Base-by-base conservation (phyloP, 1,139 yeast genomes). In the Kluyveromyces marxianus region DNA sequence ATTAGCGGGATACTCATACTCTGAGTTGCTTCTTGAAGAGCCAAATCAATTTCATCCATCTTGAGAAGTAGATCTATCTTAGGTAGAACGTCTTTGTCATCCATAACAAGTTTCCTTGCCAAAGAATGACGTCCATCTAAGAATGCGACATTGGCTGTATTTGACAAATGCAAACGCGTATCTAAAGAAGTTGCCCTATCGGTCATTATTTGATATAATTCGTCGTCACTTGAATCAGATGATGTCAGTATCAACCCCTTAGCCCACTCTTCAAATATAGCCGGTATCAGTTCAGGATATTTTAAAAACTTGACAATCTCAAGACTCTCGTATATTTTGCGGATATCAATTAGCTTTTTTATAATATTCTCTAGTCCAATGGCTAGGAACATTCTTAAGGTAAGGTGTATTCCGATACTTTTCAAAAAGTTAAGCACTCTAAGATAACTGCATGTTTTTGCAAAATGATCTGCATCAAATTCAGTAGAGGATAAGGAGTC, bases 261-360 rank as follows among this genome's bases (percentile, higher is more conserved):
- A 21, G 96, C 92, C 97, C 97, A 92, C 54, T 83, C 77, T 2
- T 80, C 72, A 56, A 81, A 85, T 0, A 90, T 75, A 26, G 68
- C 37, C 2, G 57, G 45, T 24, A 54, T 44, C 26, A 49, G 42
- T 3, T 38, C 41, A 4, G 28, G 31, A 31, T 48, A 41, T 7
- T 54, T 49, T 45, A 84, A 65, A 37, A 76, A 68, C 10, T 75
- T 74, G 6, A 83, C 74, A 2, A 89, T 69, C 50, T 80, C 76
- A 39, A 87, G 65, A 0, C 92, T 80, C 37, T 86, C 69, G 7
- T 75, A 72, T 62, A 84, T 87, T 53, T 76, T 70, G 35, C 78
- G 75, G 42, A 95, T 73, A 42, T 70, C 66, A 34, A 88, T 65
- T 4, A 92, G 67, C 58, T 84, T 69, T 26, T 73, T 69, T 3